Percentiles rank a stretch among this genome's conserved stretches.
These are phyloP conservation scores for Lentinula raphanica DNA, from an alignment of 768 basidiomycete species.

Conservation along the genomic window DNA sequence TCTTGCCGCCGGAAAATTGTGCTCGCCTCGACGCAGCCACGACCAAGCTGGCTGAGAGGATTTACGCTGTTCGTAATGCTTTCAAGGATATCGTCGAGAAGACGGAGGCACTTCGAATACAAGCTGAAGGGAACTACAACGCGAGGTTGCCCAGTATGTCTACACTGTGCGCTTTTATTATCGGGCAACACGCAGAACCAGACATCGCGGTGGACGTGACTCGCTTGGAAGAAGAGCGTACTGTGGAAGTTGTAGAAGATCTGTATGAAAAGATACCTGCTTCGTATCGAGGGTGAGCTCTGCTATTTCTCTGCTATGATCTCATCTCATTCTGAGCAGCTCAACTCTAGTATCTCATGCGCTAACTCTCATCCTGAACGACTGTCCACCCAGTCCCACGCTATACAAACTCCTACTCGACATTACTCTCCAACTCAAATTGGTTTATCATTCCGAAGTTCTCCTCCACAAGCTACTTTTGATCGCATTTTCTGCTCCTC, in stretches of 20 bases:
- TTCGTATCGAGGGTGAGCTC: slow-evolving; percentile 46
- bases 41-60: slow-evolving; percentile 39
- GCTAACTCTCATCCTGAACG: slow-evolving; percentile 39
- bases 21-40: slow-evolving; percentile 10
- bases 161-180: slow-evolving; percentile 38
- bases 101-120: slow-evolving; percentile 10
- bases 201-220: slow-evolving; percentile 16
- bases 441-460: slow-evolving; percentile 36
- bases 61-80: slow-evolving; percentile 51
- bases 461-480: slow-evolving; percentile 39
- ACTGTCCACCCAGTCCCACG: slow-evolving; percentile 42
- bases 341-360: slow-evolving; percentile 49
- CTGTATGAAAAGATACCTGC: slow-evolving; percentile 50
- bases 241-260: slow-evolving; percentile 23
- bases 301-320: slow-evolving; percentile 4
- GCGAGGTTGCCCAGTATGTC: slow-evolving; percentile 31
- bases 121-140: slow-evolving; percentile 9
- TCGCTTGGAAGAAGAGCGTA: slow-evolving; percentile 17
- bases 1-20: not conserved
- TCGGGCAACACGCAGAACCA: slow-evolving; percentile 42
- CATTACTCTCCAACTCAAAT: slow-evolving; percentile 38
- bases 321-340: not conserved
- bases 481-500: slow-evolving; percentile 28
- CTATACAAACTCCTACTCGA: slow-evolving; percentile 46
- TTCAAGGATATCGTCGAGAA: slow-evolving; percentile 47